Base-by-base conservation (phyloP, 2,329 filamentous ascomycete genomes). In the Talaromyces sp. region DNA sequence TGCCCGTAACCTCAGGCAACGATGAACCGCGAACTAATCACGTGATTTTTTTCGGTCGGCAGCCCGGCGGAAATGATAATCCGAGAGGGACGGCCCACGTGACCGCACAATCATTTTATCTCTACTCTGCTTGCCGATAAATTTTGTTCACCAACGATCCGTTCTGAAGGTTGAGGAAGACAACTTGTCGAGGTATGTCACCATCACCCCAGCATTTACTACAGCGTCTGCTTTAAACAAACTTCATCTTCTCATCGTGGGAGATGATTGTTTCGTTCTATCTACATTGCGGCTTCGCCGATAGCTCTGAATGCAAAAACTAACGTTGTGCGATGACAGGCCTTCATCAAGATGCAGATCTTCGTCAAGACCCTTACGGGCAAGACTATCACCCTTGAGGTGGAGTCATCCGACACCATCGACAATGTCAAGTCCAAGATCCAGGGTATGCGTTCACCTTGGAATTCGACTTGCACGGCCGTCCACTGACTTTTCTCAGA, bases 361-460 rank as follows among this genome's bases (percentile, higher is more conserved):
- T 82, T 86, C 81, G 84, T 86, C 74, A 86, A 86, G 79, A 86
- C 84, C 83, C 80, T 98, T 77, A 98, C 95, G 91, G 95, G 95
- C 81, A 98, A 98, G 91, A 98, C 95, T 81, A 98, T 98, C 91
- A 98, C 95, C 91, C 93, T 99, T 78, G 95, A 99, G 93, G 95
- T 98, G 85, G 95, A 98, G 90, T 97, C 93, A 78, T 94, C 90
- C 80, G 95, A 99, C 85, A 98, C 94, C 80, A 98, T 99, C 85
- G 95, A 98, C 89, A 98, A 98, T 90, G 95, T 99, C 86, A 98
- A 98, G 90, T 92, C 91, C 86, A 98, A 99, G 89, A 90, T 90
- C 76, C 88, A 89, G 81, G 86, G 87, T 88, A 80, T 64, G 83
- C 70, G 31, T 11, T 36, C n/a, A 17, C 51, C 19, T 47, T 11